Evolutionary conservation across 306 rosid genomes (phyloP).

Genomic region (Adenanthera pavonina): DNA sequence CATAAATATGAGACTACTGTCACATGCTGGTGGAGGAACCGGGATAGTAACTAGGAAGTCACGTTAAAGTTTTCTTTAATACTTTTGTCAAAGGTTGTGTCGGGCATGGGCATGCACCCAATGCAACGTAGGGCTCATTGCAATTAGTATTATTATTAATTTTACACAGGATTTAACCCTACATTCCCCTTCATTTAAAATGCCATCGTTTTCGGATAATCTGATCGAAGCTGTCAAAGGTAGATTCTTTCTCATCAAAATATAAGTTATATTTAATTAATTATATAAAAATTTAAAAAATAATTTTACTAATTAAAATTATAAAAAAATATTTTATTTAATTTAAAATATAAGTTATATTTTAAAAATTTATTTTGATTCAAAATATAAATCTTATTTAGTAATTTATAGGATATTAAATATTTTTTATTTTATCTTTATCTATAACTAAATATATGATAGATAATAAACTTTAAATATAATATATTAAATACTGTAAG

Average conservation of each 20-base stretch:
- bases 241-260: not conserved
- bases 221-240: constrained; percentile 28
- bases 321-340: too few species aligned
- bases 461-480: too few species aligned
- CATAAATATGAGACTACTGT: not conserved
- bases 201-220: constrained; percentile 20
- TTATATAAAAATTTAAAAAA: too few species aligned
- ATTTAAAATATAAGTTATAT: too few species aligned
- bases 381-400: too few species aligned
- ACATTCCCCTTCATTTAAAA: not conserved
- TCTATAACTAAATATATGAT: too few species aligned
- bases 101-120: constrained; percentile 7
- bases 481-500: too few species aligned
- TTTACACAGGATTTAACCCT: not conserved
- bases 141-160: not conserved
- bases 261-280: too few species aligned
- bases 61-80: not conserved
- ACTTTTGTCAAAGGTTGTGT: constrained; percentile 2
- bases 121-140: not conserved
- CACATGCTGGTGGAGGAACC: not conserved
- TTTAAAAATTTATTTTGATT: too few species aligned
- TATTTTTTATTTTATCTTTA: too few species aligned
- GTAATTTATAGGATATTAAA: too few species aligned
- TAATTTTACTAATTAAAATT: too few species aligned
- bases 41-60: not conserved